Percentiles rank a stretch among this genome's conserved stretches.
These are phyloP conservation scores for Podila epigama DNA, from an alignment of 192 early-diverging fungal species.

Conservation along the genomic window DNA sequence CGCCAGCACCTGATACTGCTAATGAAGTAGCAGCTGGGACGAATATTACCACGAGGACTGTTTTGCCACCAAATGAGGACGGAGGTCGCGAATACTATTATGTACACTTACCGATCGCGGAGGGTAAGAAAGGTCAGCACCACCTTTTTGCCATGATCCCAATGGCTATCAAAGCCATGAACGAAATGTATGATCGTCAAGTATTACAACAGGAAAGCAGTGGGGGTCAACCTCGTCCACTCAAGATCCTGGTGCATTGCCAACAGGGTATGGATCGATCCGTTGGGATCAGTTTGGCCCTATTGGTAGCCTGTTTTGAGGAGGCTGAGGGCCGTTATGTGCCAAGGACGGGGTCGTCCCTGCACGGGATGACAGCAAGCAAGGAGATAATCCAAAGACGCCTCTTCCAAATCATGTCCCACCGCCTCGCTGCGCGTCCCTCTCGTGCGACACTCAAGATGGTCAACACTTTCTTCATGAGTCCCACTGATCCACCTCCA, in stretches of 20 bases:
- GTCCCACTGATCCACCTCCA: conserved; percentile 45
- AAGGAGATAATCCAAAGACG: conserved; percentile 72
- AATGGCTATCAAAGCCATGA: conserved; percentile 61
- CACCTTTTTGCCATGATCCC: conserved; percentile 66
- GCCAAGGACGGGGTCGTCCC: conserved; percentile 7
- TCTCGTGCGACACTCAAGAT: conserved; percentile 81
- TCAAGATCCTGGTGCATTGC: conserved; percentile 76
- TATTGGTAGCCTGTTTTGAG: conserved; percentile 68
- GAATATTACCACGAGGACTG: background rate
- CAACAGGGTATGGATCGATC: conserved; percentile 83
- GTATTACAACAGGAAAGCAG: background rate
- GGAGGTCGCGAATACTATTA: conserved; percentile 49
- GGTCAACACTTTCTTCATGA: conserved; percentile 78
- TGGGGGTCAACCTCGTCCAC: background rate
- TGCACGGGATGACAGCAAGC: conserved; percentile 28
- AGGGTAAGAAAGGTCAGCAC: conserved; percentile 88
- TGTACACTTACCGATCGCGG: conserved; percentile 79
- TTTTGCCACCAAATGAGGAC: background rate
- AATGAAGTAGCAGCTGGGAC: background rate
- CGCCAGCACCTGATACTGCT: background rate
- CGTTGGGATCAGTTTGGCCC: conserved; percentile 76
- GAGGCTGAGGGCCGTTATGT: conserved; percentile 9
- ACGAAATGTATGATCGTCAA: conserved; percentile 36
- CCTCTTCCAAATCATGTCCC: conserved; percentile 72
- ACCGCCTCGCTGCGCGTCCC: conserved; percentile 70